Percentiles rank a stretch among this genome's conserved stretches.
Conservation (phyloP, 2,329 filamentous ascomycete genomes). For the Arthrobotrys entomopaga region DNA sequence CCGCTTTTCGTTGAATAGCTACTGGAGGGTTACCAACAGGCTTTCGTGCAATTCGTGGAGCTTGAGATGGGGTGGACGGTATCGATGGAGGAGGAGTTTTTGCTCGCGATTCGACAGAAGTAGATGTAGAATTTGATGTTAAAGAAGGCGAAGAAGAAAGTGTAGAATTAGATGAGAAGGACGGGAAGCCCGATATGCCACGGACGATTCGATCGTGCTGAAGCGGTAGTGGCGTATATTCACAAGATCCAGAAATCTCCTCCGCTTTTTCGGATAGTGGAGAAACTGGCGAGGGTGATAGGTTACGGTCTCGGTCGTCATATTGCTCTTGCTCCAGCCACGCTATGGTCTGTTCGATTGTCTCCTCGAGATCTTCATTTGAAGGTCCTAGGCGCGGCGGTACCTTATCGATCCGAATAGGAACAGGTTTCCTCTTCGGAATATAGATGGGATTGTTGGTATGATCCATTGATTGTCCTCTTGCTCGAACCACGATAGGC, state of each 20-base stretch:
- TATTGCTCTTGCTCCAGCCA: slow-evolving; percentile 49
- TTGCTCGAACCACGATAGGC: slow-evolving; percentile 38
- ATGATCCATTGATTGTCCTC: slow-evolving; percentile 53
- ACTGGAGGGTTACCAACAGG: slow-evolving; percentile 28
- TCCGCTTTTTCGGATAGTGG: slow-evolving; percentile 50
- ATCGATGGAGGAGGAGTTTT: slow-evolving; percentile 41
- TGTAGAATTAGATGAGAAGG: slow-evolving; percentile 47
- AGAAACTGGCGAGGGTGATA: slow-evolving; percentile 42
- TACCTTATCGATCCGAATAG: slow-evolving; percentile 26
- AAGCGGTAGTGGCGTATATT: slow-evolving; percentile 45
- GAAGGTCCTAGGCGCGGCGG: slow-evolving; percentile 1
- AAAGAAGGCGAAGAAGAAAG: slow-evolving; percentile 47
- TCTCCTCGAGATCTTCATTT: slow-evolving; percentile 43
- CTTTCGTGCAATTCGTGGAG: slow-evolving; percentile 35
- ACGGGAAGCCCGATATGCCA: slow-evolving; percentile 47
- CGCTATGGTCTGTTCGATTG: slow-evolving; percentile 49
- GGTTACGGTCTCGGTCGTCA: slow-evolving; percentile 17
- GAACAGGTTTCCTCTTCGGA: slow-evolving; percentile 49
- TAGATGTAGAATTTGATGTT: slow-evolving; percentile 50
- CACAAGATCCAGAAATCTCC: slow-evolving; percentile 27
- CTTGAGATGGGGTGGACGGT: slow-evolving; percentile 27
- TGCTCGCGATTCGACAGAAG: slow-evolving; percentile 48
- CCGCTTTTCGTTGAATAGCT: slow-evolving; percentile 42
- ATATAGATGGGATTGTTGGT: slow-evolving; percentile 36
- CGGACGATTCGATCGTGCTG: slow-evolving; percentile 32